A percentile compares a stretch with the other conserved stretches of the same genome.
Evolutionary conservation across 768 basidiomycete species (phyloP).

Genomic region (Exidia glandulosa): DNA sequence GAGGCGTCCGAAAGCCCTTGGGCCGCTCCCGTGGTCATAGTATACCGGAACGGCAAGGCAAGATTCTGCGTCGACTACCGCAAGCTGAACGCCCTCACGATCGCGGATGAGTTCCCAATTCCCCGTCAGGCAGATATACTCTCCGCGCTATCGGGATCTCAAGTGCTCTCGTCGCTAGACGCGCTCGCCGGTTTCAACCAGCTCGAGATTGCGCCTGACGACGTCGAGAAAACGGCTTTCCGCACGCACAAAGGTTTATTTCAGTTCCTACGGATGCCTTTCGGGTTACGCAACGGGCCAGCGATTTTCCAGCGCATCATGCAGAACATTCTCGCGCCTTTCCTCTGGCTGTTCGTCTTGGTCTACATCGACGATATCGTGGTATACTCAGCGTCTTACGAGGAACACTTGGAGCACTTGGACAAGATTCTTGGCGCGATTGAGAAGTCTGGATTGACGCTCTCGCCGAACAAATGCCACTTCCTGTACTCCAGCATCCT

Average conservation of each 20-base stretch:
- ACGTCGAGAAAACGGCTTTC: conserved; percentile 28
- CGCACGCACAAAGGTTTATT: conserved; percentile 27
- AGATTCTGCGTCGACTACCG: no score
- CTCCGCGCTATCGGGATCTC: conserved; percentile 20
- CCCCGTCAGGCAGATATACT: conserved; percentile 18
- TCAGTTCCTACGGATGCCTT: conserved; percentile 22
- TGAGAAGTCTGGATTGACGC: conserved; percentile 17
- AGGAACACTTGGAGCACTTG: conserved; percentile 18
- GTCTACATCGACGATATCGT: conserved; percentile 36
- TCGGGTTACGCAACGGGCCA: conserved; percentile 17
- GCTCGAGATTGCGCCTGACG: no score
- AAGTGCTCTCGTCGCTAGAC: conserved; percentile 24
- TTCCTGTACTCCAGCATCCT: conserved; percentile 22
- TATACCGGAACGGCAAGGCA: conserved; percentile 27
- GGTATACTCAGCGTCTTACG: conserved; percentile 17
- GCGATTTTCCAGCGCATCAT: conserved; percentile 32
- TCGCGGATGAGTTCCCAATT: conserved; percentile 20
- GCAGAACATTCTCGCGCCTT: conserved; percentile 20
- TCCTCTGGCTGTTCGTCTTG: conserved; percentile 5
- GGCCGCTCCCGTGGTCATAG: conserved; percentile 21
- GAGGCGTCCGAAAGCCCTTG: conserved; percentile 31
- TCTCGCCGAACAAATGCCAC: conserved; percentile 26
- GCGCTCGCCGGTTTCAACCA: conserved; percentile 32
- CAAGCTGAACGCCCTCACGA: conserved; percentile 14
- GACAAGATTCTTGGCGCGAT: conserved; percentile 20